Evolutionary conservation across 2,329 filamentous ascomycete species (phyloP), one percentile per base, ranked within the genome.

Genomic region (Sclerotinia nivalis): DNA sequence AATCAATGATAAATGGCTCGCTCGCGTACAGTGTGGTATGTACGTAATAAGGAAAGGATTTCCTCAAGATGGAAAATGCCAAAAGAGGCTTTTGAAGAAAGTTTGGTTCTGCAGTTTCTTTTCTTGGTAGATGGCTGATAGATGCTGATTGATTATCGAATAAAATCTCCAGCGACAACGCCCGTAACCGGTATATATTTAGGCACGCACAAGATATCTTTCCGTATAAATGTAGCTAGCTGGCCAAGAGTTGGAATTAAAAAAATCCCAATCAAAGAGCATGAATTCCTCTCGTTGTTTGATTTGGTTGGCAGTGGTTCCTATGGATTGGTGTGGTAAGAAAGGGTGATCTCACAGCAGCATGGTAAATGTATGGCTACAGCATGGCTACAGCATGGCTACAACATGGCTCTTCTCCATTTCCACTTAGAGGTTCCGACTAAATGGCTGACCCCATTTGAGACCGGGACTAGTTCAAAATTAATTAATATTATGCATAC

Each of bases 401-500:
- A 45, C n/a, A 60, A n/a, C 31, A 37, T 60, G 56, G 56, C 28
- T 37, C 40, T 58, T 10, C 37, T 40, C 37, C 37, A 40, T 40
- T 55, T 49, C n/a, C 54, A 56, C 52, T 40, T 28, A 62, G 56
- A 66, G 20, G 40, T 43, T 50, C 66, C 56, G 55, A 61, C 56
- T 13, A 47, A 49, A 54, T 68, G 66, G 66, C 66, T 62, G 56
- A 52, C 66, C 56, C 55, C 22, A 49, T 60, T 60, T 13, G 66
- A 45, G 66, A 62, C 66, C 56, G 18, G n/a, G 52, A 43, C 20
- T n/a, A 37, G 22, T 47, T 22, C 40, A 25, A 34, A 52, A 55
- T 22, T 43, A 49, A 68, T 61, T 43, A 37, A n/a, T 28, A 52
- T 43, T 45, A 68, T 68, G 55, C 50, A 60, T 52, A 5, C 10